Percentiles rank a stretch among this genome's conserved stretches.
Conservation (phyloP, 768 basidiomycete species). For the Suillus bovinus region DNA sequence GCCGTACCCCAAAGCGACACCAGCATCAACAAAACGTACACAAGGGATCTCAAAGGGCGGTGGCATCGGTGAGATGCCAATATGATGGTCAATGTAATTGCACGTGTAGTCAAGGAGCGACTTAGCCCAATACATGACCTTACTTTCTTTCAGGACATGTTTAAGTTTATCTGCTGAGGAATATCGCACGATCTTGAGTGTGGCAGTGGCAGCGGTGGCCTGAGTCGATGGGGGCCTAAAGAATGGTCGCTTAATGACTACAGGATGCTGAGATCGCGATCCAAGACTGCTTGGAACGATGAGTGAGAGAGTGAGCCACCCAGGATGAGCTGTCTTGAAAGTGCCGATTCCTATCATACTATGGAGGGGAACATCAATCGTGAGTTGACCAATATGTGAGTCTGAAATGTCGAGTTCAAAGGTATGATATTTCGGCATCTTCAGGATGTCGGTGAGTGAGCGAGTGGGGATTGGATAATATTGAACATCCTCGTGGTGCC, state of each 20-base stretch:
- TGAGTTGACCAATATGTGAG: no score
- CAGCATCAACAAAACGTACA: no score
- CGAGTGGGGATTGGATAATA: no score
- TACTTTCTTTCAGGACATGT: slow-evolving; percentile 11
- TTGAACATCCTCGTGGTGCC: no score
- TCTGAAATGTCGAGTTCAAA: no score
- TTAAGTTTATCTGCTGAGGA: not conserved
- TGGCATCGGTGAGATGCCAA: no score
- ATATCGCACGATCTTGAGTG: not conserved
- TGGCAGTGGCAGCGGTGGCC: not conserved
- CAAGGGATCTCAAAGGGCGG: no score
- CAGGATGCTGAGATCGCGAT: not conserved
- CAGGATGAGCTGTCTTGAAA: not conserved
- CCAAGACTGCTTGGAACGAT: slow-evolving; percentile 1
- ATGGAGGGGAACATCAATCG: no score
- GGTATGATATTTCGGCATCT: no score
- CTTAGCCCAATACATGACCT: slow-evolving; percentile 15
- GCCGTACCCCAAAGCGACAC: no score
- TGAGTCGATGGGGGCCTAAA: not conserved
- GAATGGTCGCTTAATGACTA: slow-evolving; percentile 3
- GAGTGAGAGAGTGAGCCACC: not conserved
- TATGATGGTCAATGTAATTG: not conserved
- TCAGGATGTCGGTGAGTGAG: no score
- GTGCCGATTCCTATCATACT: no score
- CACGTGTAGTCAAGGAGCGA: slow-evolving; percentile 6